phyloP scores from a whole-genome alignment of 352 stramenopile species.

The Pythium graminicola region DNA sequence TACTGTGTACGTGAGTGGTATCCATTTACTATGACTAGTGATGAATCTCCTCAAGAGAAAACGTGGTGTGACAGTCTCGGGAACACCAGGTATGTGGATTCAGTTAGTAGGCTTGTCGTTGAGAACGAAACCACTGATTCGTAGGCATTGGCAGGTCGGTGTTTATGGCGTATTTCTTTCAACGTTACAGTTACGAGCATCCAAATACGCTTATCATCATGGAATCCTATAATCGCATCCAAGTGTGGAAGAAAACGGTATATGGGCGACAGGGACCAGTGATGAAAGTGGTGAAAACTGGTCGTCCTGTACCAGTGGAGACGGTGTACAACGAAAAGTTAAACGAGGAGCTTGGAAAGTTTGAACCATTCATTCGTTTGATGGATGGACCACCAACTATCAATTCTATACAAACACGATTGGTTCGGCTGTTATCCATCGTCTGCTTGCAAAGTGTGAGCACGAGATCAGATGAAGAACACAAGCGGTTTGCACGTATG shows the following conservation, averaged over 20 bases:
- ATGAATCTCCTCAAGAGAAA: neutral
- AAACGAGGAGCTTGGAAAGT: too few species aligned
- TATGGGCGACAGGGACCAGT: too few species aligned
- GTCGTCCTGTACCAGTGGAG: too few species aligned
- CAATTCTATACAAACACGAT: too few species aligned
- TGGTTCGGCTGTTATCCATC: too few species aligned
- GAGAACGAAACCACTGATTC: neutral
- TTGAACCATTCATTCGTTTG: too few species aligned
- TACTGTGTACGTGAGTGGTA: neutral
- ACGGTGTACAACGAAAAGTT: too few species aligned
- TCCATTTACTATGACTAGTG: constrained; percentile 3
- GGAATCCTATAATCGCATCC: neutral
- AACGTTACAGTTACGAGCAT: constrained; percentile 1
- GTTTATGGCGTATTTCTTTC: constrained; percentile 11
- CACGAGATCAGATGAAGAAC: too few species aligned
- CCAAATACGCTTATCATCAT: neutral
- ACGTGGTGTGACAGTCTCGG: neutral
- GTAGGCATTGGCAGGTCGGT: constrained; percentile 12
- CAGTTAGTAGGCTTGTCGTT: neutral
- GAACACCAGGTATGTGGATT: neutral
- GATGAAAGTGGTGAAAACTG: too few species aligned
- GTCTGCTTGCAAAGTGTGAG: too few species aligned
- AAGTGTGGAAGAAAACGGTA: neutral
- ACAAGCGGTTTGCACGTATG: too few species aligned
- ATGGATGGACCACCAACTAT: too few species aligned